These are phyloP conservation scores for Penicillium expansum DNA, from an alignment of 2,329 filamentous ascomycete species.

Conservation along the genomic window DNA sequence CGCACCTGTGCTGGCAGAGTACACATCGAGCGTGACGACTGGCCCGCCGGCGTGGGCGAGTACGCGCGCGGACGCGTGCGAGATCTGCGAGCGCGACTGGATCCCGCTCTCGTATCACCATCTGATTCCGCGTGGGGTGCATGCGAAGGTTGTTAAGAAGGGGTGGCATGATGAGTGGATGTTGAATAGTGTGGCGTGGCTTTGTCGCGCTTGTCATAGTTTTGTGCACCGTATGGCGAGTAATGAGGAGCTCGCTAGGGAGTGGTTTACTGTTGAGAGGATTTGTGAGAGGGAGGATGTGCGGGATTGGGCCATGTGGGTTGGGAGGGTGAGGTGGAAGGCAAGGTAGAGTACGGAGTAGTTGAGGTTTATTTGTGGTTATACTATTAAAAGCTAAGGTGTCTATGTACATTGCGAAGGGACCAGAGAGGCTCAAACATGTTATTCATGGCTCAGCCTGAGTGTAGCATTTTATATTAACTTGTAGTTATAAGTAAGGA, in stretches of 20 bases:
- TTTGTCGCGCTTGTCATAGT: slow-evolving; percentile 79
- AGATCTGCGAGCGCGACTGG: slow-evolving; percentile 73
- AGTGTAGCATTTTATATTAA: not conserved
- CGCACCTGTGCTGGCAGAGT: slow-evolving; percentile 60
- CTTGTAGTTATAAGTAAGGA: not conserved
- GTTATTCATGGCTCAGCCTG: not conserved
- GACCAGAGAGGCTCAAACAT: not conserved
- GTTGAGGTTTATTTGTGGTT: not conserved
- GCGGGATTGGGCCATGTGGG: slow-evolving; percentile 68
- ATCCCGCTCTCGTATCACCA: slow-evolving; percentile 80
- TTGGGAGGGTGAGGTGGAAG: slow-evolving; percentile 73
- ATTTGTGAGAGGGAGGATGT: slow-evolving; percentile 71
- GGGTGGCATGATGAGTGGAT: slow-evolving; percentile 75
- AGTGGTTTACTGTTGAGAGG: slow-evolving; percentile 70
- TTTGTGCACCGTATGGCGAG: slow-evolving; percentile 73
- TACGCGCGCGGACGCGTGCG: slow-evolving; percentile 62
- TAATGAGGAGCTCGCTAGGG: slow-evolving; percentile 73
- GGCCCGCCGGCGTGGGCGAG: slow-evolving; percentile 63
- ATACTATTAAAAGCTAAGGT: not conserved
- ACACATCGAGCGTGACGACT: slow-evolving; percentile 57
- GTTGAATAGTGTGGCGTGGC: slow-evolving; percentile 78
- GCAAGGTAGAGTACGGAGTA: slow-evolving; percentile 51
- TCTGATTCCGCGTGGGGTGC: slow-evolving; percentile 74
- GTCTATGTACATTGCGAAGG: not conserved
- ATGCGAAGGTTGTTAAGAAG: slow-evolving; percentile 71